Conservation (phyloP, 225 moss, liverwort and hornwort genomes). For the Marchantia polymorpha region DNA sequence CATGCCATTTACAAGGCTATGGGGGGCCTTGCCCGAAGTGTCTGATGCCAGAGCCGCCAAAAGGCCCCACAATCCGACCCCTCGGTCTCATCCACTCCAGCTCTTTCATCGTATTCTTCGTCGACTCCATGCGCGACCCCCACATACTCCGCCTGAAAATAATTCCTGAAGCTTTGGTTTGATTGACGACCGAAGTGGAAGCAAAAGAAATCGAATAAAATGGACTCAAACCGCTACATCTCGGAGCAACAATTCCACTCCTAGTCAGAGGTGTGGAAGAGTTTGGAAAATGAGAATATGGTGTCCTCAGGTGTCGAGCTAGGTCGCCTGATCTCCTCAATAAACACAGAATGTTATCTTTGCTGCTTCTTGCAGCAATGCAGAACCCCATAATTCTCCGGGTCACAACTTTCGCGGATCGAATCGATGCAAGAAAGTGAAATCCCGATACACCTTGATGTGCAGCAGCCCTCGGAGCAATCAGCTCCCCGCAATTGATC, state of each 20-base stretch:
- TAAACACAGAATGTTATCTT: not conserved
- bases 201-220: not conserved
- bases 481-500: no score
- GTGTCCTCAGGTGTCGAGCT: constrained; percentile 2
- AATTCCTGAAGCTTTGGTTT: not conserved
- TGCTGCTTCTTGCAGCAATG: constrained; percentile 20
- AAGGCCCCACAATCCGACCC: constrained; percentile 12
- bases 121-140: constrained; percentile 21
- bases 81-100: constrained; percentile 20
- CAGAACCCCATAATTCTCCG: not conserved
- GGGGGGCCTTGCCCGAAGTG: constrained; percentile 48
- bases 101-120: constrained; percentile 10
- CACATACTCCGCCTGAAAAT: constrained; percentile 19
- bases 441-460: no score
- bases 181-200: not conserved
- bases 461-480: no score
- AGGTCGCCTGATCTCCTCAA: not conserved
- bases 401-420: no score
- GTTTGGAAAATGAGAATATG: not conserved
- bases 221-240: not conserved
- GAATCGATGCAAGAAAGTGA: no score
- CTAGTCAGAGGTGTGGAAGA: not conserved
- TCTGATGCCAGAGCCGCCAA: constrained; percentile 33
- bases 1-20: constrained; percentile 42
- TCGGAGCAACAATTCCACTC: not conserved